Base-by-base conservation (phyloP, 352 stramenopile genomes). In the Halophytophthora batemanensis region DNA sequence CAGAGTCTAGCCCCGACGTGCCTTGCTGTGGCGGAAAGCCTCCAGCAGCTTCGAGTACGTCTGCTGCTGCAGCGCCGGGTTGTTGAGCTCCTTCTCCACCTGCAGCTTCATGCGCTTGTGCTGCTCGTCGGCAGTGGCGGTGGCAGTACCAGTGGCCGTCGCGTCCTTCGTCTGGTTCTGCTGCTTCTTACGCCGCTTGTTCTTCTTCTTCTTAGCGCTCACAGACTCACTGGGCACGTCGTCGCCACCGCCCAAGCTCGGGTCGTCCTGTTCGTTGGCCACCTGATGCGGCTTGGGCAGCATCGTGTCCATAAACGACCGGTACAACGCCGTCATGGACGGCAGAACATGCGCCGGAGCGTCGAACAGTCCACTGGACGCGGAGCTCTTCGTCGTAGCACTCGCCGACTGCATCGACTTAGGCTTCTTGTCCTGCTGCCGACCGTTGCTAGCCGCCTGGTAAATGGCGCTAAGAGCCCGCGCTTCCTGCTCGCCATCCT, bases 231-330 rank as follows among this genome's bases (percentile, higher is more conserved):
- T 49, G 14, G 52, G 31, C 2, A 21, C 36, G 17, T 18, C 23
- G 17, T 66, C 22, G 15, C 44, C 35, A 7, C 21, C 51, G 3
- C 41, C 47, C n/a, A 59, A 47, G 1, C 40, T 50, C 17, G 39
- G 51, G 0, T 36, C 50, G 0, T 44, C 50, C 13, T 41, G 41
- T 22, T 33, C 49, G 4, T 64, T 28, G 1, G 37, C 45, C 18
- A 40, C 48, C 22, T 68, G 60, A 34, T 77, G 67, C 3, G 79
- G 62, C 53, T 92, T 91, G 6, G 74, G 65, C 43, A 95, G 66
- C 76, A 95, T 90, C 57, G 80, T 86, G 56, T 95, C 84, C 82
- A 95, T 89, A 53, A 92, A 95, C 38, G 79, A 87, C 3, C 78
- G 65, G 63, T 93, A 95, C 34, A 95, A 60, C 25, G 78, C 72